Base-by-base conservation (phyloP, 768 basidiomycete species). In the Tricholoma flavovirens region DNA sequence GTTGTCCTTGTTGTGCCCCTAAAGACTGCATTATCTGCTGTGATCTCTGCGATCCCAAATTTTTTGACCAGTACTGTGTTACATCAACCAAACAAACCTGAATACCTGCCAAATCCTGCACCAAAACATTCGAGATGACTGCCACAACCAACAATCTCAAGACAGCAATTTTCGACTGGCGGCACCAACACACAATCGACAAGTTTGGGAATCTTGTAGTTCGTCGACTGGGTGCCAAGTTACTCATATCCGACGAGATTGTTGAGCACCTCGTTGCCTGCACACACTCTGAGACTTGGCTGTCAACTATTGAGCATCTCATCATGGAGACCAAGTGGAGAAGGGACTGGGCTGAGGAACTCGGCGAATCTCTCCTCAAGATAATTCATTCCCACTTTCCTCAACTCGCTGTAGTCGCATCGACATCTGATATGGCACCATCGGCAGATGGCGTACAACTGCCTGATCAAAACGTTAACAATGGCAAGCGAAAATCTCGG, bases 1-100 rank as follows among this genome's bases (percentile, higher is more conserved):
- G 58, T 12, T 59, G 58, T 48, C 6, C 35, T 36, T 32, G 55
- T 19, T 59, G 58, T 33, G 38, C 50, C 7, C 58, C 58, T 1
- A 24, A 48, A 45, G 22, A 14, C 9, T 3, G 32, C 5, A 17
- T 17, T 12, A 45, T 54, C 30, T 59, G 59, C 32, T 59, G 58
- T 29, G 55, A 59, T 48, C 22, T 52, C 33, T 59, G 58, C 48
- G n/a, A 32, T 30, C 55, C 58, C 4, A 33, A 24, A 21, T 52
- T 22, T 22, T 59, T 59, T 26, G 19, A 59, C n/a, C 42, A 53
- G 29, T 56, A 19, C 51, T 15, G 19, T n/a, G 36, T 53, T 11
- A 21, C 43, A 45, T 22, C 24, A 24, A 12, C 9, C 22, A 45
- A 45, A 24, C 43, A 45, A 45, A 45, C 43, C 7, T 14, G 12